Conservation (phyloP, 1,284 basidiomycete genomes). For the Trichosporon sp. region DNA sequence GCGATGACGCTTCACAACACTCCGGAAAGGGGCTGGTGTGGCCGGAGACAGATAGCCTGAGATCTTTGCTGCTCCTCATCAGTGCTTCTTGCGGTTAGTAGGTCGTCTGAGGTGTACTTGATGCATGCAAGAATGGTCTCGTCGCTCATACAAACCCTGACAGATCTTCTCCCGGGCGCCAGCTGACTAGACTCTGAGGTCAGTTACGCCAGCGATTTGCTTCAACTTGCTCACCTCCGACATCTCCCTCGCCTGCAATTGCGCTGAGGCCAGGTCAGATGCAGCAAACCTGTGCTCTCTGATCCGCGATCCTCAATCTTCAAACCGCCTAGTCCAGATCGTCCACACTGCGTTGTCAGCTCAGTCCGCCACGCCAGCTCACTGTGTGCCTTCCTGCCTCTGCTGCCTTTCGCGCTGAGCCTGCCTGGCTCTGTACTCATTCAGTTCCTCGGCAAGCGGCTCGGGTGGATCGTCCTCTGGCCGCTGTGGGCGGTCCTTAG, state of each 20-base stretch:
- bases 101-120: background rate
- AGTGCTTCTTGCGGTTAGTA: background rate
- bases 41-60: too few relatives aligned
- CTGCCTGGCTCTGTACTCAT: background rate
- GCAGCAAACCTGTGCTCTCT: background rate
- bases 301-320: background rate
- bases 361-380: too few relatives aligned
- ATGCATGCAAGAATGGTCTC: background rate
- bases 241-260: too few relatives aligned
- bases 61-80: too few relatives aligned
- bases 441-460: background rate
- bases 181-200: background rate
- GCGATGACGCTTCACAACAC: too few relatives aligned
- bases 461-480: slow-evolving; percentile 9
- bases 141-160: background rate
- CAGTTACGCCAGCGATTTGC: background rate
- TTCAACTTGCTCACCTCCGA: too few relatives aligned
- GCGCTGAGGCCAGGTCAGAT: too few relatives aligned
- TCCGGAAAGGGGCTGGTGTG: too few relatives aligned
- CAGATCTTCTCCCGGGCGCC: too few relatives aligned
- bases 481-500: background rate
- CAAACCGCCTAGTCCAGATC: background rate
- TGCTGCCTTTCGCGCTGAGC: background rate
- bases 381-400: background rate
- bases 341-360: slow-evolving; percentile 5